Evolutionary conservation across 2,329 filamentous ascomycete species (phyloP), one percentile per base, ranked within the genome.

Genomic region (Penicillium fuscoglaucum): DNA sequence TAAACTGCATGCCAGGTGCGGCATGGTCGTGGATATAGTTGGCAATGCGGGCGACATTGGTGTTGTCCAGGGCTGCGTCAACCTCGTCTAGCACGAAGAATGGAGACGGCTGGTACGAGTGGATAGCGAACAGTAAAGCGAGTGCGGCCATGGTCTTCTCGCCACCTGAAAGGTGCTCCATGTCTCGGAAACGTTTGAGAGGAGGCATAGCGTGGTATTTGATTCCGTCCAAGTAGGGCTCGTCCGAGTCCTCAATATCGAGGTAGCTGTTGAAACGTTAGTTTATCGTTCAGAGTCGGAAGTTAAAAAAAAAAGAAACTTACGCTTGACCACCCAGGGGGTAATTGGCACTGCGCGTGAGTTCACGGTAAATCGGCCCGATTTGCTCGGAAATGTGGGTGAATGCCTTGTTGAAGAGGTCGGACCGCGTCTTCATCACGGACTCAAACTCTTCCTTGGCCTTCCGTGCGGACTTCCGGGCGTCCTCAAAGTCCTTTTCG

Each of bases 191-290:
- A 46, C 95, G 91, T 80, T 99, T 99, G 62, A 97, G 86, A 1
- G 95, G 95, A 21, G 95, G 95, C 93, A 98, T 99, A 62, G 95
- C 96, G 73, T 98, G 93, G 77, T 99, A 99, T 72, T 96, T 97
- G 77, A 99, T 92, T 33, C 95, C 95, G 41, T 90, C 91, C 4
- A 97, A 85, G 74, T 98, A 99, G 0, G 95, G 95, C 70, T 96
- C 93, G 63, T 96, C 92, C n/a, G 89, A 90, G 74, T 99, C 93
- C 73, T 96, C 93, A 74, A 96, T 93, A 71, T 97, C 93, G 48
- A 99, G 87, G 72, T 96, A 96, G 1, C 78, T 80, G 49, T 35
- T 60, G 62, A 43, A 43, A 24, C 24, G 57, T 66, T 29, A 66
- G 58, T 43, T 43, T 52, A 17, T 33, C 1, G 3, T 15, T 35